Conservation (phyloP, 169 alveolate genomes). For the Eimeria sp. region DNA sequence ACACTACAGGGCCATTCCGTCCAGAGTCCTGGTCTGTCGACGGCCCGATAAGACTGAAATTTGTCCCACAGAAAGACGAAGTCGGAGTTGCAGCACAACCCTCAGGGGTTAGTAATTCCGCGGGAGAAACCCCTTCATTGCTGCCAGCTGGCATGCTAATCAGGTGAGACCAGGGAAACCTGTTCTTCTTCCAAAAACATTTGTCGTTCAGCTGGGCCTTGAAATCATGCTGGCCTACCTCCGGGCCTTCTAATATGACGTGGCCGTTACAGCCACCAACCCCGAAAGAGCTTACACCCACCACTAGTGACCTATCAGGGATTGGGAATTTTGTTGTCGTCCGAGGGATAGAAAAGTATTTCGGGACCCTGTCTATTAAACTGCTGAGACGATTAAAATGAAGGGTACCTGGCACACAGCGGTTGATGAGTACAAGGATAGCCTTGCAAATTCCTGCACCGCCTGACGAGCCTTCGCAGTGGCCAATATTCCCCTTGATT, state of each 20-base stretch:
- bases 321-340: neutral
- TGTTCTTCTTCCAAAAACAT: slow-evolving; percentile 27
- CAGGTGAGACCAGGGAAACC: slow-evolving; percentile 74
- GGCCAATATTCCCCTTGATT: slow-evolving; percentile 88
- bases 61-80: slow-evolving; percentile 41
- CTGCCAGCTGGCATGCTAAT: slow-evolving; percentile 39
- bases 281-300: slow-evolving; percentile 87
- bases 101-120: neutral
- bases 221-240: slow-evolving; percentile 20
- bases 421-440: slow-evolving; percentile 84
- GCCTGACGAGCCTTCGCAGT: slow-evolving; percentile 89
- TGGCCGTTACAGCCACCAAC: slow-evolving; percentile 90
- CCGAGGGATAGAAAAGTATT: slow-evolving; percentile 84
- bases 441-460: slow-evolving; percentile 88
- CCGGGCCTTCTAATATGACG: slow-evolving; percentile 80
- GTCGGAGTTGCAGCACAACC: slow-evolving; percentile 18
- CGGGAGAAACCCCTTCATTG: slow-evolving; percentile 17
- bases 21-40: slow-evolving; percentile 21
- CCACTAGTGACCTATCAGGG: slow-evolving; percentile 56
- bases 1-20: slow-evolving; percentile 5
- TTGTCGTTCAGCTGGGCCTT: slow-evolving; percentile 68
- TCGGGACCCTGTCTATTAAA: slow-evolving; percentile 86
- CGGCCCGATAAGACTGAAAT: slow-evolving; percentile 24
- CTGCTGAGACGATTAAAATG: slow-evolving; percentile 88
- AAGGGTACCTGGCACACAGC: slow-evolving; percentile 88